A percentile compares a stretch with the other conserved stretches of the same genome.
phyloP scores from a whole-genome alignment of 2,329 filamentous ascomycete genomes.

The Xylariaceae sp. region DNA sequence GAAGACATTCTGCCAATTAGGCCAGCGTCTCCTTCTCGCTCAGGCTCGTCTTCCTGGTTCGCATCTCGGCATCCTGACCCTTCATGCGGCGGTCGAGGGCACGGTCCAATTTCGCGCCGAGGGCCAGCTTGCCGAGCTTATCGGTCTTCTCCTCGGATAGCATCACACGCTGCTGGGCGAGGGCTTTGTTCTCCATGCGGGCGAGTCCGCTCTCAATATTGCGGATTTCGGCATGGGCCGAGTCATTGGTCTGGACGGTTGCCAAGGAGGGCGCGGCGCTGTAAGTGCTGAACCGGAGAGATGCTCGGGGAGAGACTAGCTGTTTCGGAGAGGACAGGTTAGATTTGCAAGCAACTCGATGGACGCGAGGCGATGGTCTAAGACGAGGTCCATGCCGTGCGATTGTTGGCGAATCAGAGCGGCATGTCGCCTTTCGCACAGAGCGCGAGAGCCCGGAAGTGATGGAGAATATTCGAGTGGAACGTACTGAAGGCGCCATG shows the following conservation, averaged over 20 bases:
- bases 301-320: conserved; percentile 42
- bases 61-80: conserved; percentile 82
- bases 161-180: conserved; percentile 74
- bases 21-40: conserved; percentile 23
- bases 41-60: conserved; percentile 44
- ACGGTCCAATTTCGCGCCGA: conserved; percentile 85
- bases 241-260: conserved; percentile 49
- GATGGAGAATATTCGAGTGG: conserved; percentile 8
- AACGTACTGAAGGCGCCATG: conserved; percentile 57
- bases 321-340: conserved; percentile 5
- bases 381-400: background rate
- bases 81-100: conserved; percentile 82
- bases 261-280: conserved; percentile 56
- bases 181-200: conserved; percentile 83
- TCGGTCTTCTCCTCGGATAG: conserved; percentile 75
- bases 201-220: conserved; percentile 75
- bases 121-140: conserved; percentile 76
- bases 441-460: conserved; percentile 2
- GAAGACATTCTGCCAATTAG: background rate
- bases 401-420: conserved; percentile 10
- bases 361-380: background rate
- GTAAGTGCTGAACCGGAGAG: conserved; percentile 55
- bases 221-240: conserved; percentile 51
- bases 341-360: background rate
- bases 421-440: background rate